Evolutionary conservation across 441 rosid species (phyloP).

Genomic region (Erysimum pusillum): DNA sequence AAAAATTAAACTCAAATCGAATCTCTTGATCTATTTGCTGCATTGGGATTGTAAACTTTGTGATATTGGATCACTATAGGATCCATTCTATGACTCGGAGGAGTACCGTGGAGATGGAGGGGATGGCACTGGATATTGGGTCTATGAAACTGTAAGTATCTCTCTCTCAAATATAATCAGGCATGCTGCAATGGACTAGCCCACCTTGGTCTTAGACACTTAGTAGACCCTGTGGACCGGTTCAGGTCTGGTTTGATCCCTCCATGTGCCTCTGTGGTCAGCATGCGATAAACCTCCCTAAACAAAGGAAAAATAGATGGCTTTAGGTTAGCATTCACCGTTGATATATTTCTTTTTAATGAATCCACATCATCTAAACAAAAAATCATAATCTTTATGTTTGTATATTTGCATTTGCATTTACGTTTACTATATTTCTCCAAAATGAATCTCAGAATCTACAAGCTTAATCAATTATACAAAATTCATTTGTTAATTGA

Average conservation of each 20-base stretch:
- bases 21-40: constrained; percentile 23
- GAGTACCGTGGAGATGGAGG: constrained; percentile 87
- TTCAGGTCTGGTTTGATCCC: neutral
- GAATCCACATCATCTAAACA: neutral
- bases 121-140: constrained; percentile 87
- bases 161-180: neutral
- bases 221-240: neutral
- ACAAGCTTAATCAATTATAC: neutral
- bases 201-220: neutral
- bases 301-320: neutral
- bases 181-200: neutral
- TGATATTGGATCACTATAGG: constrained; percentile 50
- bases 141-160: constrained; percentile 77
- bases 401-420: neutral
- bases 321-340: constrained; percentile 4
- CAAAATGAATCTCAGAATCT: constrained; percentile 7
- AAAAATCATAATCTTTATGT: too few species aligned
- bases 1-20: neutral
- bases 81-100: constrained; percentile 92
- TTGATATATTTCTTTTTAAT: neutral
- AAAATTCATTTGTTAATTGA: neutral
- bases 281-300: neutral
- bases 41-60: neutral
- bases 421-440: neutral
- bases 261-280: too few species aligned